Conservation (phyloP, 768 basidiomycete species). For the Dendrothele bispora region DNA sequence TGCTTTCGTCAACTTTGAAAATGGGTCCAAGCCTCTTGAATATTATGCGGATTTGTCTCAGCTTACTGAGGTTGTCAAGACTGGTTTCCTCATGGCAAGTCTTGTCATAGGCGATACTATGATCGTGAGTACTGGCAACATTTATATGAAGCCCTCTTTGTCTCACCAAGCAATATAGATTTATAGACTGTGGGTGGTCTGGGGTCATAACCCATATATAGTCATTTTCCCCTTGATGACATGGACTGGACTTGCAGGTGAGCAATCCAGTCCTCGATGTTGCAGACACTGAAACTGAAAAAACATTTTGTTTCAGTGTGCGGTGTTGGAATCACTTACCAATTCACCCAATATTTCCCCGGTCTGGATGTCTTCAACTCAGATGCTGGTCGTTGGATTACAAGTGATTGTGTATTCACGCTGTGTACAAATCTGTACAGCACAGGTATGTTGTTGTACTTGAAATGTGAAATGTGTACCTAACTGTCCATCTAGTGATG, state of each 20-base stretch:
- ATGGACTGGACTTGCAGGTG: constrained; percentile 9
- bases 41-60: constrained; percentile 13
- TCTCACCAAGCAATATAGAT: constrained; percentile 38
- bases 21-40: constrained; percentile 3
- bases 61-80: constrained; percentile 12
- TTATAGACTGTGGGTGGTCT: constrained; percentile 38
- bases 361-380: constrained; percentile 10
- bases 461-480: not conserved
- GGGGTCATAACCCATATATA: constrained; percentile 4
- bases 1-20: constrained; percentile 12
- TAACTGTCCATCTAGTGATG: not conserved
- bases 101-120: constrained; percentile 13
- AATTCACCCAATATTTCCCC: constrained; percentile 7
- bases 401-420: constrained; percentile 13
- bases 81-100: constrained; percentile 6
- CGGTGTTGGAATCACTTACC: constrained; percentile 12
- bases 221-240: constrained; percentile 12
- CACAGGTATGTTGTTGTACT: constrained; percentile 1
- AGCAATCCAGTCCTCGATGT: not conserved
- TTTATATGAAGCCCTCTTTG: not conserved
- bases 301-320: constrained; percentile 6
- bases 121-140: constrained; percentile 6
- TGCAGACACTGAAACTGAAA: not conserved
- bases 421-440: constrained; percentile 8
- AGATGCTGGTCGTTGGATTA: constrained; percentile 12